Evolutionary conservation across 2,329 filamentous ascomycete species (phyloP), one percentile per base, ranked within the genome.

Genomic region (Volutella citrinella): DNA sequence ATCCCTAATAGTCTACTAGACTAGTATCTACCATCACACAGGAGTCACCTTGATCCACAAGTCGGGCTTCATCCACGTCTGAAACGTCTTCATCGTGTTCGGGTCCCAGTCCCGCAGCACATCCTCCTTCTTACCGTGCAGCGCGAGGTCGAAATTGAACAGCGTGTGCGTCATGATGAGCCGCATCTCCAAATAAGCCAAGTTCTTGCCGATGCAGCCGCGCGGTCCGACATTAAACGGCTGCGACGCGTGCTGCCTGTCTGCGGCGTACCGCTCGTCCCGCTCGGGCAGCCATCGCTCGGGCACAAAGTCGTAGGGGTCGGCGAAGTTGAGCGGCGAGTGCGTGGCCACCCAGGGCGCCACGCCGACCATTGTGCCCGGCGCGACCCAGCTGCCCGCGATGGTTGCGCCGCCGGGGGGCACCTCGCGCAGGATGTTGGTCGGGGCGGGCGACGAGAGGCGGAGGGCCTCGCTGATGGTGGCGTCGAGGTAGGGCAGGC

Each of bases 151-250:
- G n/a, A n/a, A n/a, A n/a, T n/a, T n/a, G n/a, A n/a, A n/a, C n/a
- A n/a, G n/a, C n/a, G n/a, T n/a, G n/a, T n/a, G n/a, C n/a, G n/a
- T n/a, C n/a, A n/a, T n/a, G n/a, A 74, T 66, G 6, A 72, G 49
- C 5, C 71, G 60, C 61, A 75, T 69, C 46, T 76, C 70, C 14
- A 65, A 57, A 30, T 70, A 71, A 4, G 70, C 70, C 22, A 76
- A 55, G 36, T 73, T 72, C 40, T 59, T 59, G 3, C 72, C 72
- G 16, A 76, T 59, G 38, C 72, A 76, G 27, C 72, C 70, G 3
- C 72, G 55, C 6, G 72, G 65, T 0, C 72, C 70, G 4, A 68
- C 32, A 3, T 63, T 63, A 37, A 76, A 74, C 1, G 72, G 66
- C 49, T 74, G 66, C 30, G 69, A 57, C 3, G 60, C 63, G 1